A percentile compares a stretch with the other conserved stretches of the same genome.
Evolutionary conservation across 352 stramenopile species (phyloP).

Genomic region (Phytophthora megakarya): DNA sequence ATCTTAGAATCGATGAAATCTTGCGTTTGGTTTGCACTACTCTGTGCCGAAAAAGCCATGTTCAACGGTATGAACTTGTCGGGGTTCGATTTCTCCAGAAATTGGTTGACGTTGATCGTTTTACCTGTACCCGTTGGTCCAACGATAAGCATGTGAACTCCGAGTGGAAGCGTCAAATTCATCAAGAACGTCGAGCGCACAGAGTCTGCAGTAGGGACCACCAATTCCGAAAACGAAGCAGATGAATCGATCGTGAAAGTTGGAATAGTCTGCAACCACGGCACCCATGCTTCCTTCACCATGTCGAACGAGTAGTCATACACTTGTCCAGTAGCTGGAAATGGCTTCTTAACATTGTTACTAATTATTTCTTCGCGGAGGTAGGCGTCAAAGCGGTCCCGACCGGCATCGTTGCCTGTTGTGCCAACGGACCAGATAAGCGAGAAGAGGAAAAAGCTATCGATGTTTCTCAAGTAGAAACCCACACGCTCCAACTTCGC

Average conservation of each 20-base stretch:
- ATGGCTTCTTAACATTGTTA: constrained; percentile 54
- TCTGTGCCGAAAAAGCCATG: constrained; percentile 94
- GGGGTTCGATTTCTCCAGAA: constrained; percentile 85
- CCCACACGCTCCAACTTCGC: constrained; percentile 66
- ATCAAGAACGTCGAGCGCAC: constrained; percentile 94
- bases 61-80: constrained; percentile 93
- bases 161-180: constrained; percentile 79
- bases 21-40: constrained; percentile 92
- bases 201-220: constrained; percentile 94
- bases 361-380: constrained; percentile 82
- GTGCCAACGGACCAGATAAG: constrained; percentile 93
- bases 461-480: constrained; percentile 78
- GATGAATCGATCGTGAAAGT: constrained; percentile 75
- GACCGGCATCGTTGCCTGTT: constrained; percentile 87
- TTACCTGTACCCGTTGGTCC: constrained; percentile 95
- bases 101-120: constrained; percentile 94
- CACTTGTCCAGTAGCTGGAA: constrained; percentile 70
- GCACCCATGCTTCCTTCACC: constrained; percentile 78
- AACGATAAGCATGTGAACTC: constrained; percentile 93
- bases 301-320: constrained; percentile 94
- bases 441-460: constrained; percentile 93
- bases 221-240: constrained; percentile 90
- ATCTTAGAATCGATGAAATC: constrained; percentile 94
- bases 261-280: constrained; percentile 92
- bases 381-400: constrained; percentile 87